phyloP scores from a whole-genome alignment of 148 eudicot genomes.

The Chenopodium quinoa region DNA sequence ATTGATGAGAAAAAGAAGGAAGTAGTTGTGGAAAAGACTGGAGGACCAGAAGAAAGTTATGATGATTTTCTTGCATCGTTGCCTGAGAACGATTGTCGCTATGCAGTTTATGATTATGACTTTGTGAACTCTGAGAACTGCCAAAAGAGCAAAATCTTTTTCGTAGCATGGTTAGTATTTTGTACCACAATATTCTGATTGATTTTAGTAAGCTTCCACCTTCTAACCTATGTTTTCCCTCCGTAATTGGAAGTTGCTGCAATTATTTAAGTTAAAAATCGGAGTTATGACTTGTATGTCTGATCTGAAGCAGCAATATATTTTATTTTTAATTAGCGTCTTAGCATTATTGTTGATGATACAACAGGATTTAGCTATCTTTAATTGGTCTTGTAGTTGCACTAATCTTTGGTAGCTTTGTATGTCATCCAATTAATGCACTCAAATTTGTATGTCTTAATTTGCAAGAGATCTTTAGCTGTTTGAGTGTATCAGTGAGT shows the following conservation, averaged over 20 bases:
- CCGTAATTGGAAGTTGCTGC: not conserved
- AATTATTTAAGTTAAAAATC: no score
- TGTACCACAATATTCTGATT: not conserved
- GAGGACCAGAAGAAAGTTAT: conserved; percentile 62
- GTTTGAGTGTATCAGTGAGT: not conserved
- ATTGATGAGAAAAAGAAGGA: conserved; percentile 76
- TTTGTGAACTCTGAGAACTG: conserved; percentile 74
- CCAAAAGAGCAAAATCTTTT: conserved; percentile 72
- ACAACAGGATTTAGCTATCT: not conserved
- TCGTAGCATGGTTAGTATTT: conserved; percentile 62
- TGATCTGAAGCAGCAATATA: not conserved
- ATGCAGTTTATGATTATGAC: conserved; percentile 70
- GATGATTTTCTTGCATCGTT: conserved; percentile 71
- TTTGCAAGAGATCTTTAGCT: not conserved
- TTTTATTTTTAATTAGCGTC: not conserved
- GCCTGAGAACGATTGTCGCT: conserved; percentile 80
- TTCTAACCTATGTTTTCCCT: not conserved
- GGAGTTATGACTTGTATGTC: no score
- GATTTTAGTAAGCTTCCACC: not conserved
- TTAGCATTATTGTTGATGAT: not conserved
- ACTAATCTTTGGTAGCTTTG: not conserved
- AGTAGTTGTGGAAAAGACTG: conserved; percentile 77
- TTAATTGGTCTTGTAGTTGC: not conserved
- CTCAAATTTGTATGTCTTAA: not conserved
- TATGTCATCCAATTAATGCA: not conserved